Evolutionary conservation across 1,139 yeast species (phyloP).

Genomic region (Candida sojae): DNA sequence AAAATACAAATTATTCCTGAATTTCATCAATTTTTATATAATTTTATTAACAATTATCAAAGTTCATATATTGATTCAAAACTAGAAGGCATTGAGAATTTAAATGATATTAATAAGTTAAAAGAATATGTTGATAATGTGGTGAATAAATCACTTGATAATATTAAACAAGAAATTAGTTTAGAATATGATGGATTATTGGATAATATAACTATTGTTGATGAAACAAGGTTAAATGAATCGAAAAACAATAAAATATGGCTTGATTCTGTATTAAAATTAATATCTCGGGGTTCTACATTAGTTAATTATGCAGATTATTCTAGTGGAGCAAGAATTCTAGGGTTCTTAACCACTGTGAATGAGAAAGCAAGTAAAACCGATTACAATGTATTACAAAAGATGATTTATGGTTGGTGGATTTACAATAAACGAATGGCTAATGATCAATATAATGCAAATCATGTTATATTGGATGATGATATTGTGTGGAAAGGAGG

Average conservation of each 20-base stretch:
- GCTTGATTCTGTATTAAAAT: slow-evolving; percentile 30
- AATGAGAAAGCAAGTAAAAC: slow-evolving; percentile 13
- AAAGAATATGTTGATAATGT: slow-evolving; percentile 7
- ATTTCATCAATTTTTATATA: slow-evolving; percentile 38
- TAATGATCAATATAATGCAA: slow-evolving; percentile 36
- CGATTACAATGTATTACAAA: slow-evolving; percentile 22
- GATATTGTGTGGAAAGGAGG: slow-evolving; percentile 38
- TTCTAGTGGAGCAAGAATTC: slow-evolving; percentile 39
- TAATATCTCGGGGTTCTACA: slow-evolving; percentile 34
- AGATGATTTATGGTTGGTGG: slow-evolving; percentile 42
- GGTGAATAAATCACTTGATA: slow-evolving; percentile 4
- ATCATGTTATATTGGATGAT: slow-evolving; percentile 39
- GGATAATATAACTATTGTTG: slow-evolving; percentile 21
- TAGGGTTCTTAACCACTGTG: slow-evolving; percentile 39
- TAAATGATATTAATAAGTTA: slow-evolving; percentile 7
- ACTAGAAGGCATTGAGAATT: slow-evolving; percentile 6
- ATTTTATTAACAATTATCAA: slow-evolving; percentile 33
- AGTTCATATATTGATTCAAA: slow-evolving; percentile 10
- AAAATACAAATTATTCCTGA: slow-evolving; percentile 44
- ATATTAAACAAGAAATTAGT: slow-evolving; percentile 7
- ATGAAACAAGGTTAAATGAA: slow-evolving; percentile 5
- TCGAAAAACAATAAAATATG: slow-evolving; percentile 9
- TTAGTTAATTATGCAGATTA: slow-evolving; percentile 46
- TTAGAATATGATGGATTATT: slow-evolving; percentile 27
- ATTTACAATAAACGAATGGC: slow-evolving; percentile 28